A percentile compares a stretch with the other conserved stretches of the same genome.
Conservation (phyloP, 1,284 basidiomycete species). For the Anthracocystis setariae region DNA sequence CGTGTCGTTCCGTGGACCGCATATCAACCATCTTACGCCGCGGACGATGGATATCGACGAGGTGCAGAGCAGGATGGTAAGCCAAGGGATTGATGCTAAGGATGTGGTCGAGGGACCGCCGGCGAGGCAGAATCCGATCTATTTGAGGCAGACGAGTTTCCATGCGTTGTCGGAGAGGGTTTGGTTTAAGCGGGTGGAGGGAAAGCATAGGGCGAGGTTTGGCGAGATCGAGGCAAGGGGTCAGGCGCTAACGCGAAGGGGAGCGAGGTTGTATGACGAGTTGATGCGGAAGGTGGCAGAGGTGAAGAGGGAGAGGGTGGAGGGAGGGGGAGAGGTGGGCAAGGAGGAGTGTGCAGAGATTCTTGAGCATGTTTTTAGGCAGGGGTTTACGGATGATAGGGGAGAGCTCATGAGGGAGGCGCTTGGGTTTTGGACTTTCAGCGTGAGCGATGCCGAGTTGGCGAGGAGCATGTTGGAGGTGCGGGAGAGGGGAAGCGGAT, state of each 20-base stretch:
- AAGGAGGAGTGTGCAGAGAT: constrained; percentile 47
- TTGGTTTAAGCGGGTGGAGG: constrained; percentile 55
- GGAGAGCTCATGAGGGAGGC: constrained; percentile 65
- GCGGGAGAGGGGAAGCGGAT: not conserved
- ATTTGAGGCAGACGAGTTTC: constrained; percentile 70
- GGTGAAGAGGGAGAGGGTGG: constrained; percentile 60
- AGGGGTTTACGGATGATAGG: constrained; percentile 64
- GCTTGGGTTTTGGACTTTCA: constrained; percentile 54
- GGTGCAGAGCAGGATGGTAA: constrained; percentile 68
- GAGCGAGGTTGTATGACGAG: constrained; percentile 46
- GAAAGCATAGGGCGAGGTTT: constrained; percentile 69
- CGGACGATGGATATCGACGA: constrained; percentile 69
- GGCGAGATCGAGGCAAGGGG: constrained; percentile 70
- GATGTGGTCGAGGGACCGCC: constrained; percentile 69
- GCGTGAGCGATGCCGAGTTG: constrained; percentile 6
- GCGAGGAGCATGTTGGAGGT: constrained; percentile 14
- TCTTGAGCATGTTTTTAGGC: constrained; percentile 55
- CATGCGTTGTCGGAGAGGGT: constrained; percentile 69
- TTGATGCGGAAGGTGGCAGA: constrained; percentile 56
- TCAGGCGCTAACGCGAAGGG: constrained; percentile 68
- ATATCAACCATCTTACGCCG: constrained; percentile 71
- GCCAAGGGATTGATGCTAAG: constrained; percentile 69
- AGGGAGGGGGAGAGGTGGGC: constrained; percentile 17
- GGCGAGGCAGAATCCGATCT: constrained; percentile 65
- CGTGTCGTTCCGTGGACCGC: constrained; percentile 69